Conservation (phyloP, 2,329 filamentous ascomycete species). For the Arachnomyces sp. region DNA sequence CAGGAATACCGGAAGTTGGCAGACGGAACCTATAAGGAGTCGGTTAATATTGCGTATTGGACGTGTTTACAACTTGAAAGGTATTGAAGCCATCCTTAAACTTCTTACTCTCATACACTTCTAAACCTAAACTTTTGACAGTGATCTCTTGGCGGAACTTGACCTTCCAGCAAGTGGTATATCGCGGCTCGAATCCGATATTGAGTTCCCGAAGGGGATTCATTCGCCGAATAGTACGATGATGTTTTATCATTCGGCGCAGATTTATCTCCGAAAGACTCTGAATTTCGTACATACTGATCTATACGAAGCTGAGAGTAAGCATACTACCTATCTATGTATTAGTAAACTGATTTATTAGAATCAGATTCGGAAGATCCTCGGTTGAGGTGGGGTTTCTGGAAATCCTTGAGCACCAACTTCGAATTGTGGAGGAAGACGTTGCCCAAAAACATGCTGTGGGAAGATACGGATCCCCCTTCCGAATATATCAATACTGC, state of each 20-base stretch:
- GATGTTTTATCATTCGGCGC: constrained; percentile 53
- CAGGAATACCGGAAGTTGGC: constrained; percentile 27
- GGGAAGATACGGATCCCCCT: constrained; percentile 61
- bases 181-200: constrained; percentile 44
- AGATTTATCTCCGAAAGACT: constrained; percentile 51
- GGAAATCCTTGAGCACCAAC: constrained; percentile 37
- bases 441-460: constrained; percentile 47
- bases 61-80: constrained; percentile 88
- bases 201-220: constrained; percentile 32
- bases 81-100: too few relatives aligned
- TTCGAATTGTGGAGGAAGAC: constrained; percentile 47
- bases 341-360: background rate
- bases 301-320: constrained; percentile 41
- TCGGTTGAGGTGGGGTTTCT: constrained; percentile 28
- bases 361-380: constrained; percentile 20
- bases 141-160: constrained; percentile 86
- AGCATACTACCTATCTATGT: constrained; percentile 8
- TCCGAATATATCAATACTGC: constrained; percentile 70
- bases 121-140: constrained; percentile 30
- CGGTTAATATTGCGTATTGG: constrained; percentile 75
- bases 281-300: constrained; percentile 49
- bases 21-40: constrained; percentile 43
- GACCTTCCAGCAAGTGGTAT: constrained; percentile 55
- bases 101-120: background rate
- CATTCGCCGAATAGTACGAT: constrained; percentile 32